Evolutionary conservation across 164 flowering plant genomes (phyloP), one percentile per base, ranked within the genome.

Genomic region (Euptelea pleiosperma): DNA sequence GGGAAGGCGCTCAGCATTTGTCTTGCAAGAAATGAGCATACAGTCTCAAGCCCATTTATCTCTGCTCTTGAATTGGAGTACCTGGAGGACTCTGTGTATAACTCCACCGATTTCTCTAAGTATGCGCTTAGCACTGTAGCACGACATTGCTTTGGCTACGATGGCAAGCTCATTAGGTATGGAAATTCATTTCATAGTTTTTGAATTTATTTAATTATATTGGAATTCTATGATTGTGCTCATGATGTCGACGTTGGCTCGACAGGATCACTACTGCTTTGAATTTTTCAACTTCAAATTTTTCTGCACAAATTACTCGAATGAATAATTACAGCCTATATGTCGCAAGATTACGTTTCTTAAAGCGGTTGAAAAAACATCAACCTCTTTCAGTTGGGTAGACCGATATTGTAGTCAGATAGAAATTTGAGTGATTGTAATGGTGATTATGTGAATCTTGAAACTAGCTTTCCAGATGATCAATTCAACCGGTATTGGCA

Each of bases 401-500:
- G n/a, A n/a, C n/a, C n/a, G n/a, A n/a, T n/a, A n/a, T n/a, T n/a
- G n/a, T n/a, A n/a, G n/a, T n/a, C n/a, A n/a, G n/a, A n/a, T n/a
- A n/a, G n/a, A 29, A 29, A 30, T 11, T 11, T 6, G 24, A 5
- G 18, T 16, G 31, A 30, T 41, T 60, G 45, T 72, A 58, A 34
- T 54, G 33, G 40, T 64, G 30, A 47, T 25, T 33, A 16, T 67
- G 37, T 42, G 28, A 64, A 61, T 28, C 22, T 41, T 59, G 51
- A 69, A 66, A 68, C 61, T 81, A 94, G 97, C 43, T 94, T 57
- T 75, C 99, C 97, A 77, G 97, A 94, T 71, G 99, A 94, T 67
- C 63, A 61, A 37, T 91, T 64, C 77, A 76, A 94, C 68, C 86
- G 98, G 35, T 57, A 70, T 45, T 94, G 99, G 99, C 84, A 89